Conservation (phyloP, 1,284 basidiomycete genomes). For the Sanguinoderma infundibulare region DNA sequence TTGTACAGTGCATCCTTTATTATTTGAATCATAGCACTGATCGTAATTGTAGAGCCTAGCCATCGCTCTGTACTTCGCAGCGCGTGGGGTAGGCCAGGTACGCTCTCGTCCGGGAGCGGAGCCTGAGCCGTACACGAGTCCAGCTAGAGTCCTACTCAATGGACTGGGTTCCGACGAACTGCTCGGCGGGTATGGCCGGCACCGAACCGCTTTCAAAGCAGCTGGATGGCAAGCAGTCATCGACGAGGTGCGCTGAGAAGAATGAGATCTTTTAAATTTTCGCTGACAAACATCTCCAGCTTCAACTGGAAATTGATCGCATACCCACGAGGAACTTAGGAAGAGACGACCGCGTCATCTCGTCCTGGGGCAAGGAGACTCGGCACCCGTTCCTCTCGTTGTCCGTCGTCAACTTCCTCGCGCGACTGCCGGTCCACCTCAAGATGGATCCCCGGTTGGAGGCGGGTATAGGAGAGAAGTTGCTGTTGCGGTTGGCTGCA, state of each 20-base stretch:
- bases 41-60: conserved; percentile 77
- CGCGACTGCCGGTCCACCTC: conserved; percentile 73
- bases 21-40: conserved; percentile 2
- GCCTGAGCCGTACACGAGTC: conserved; percentile 63
- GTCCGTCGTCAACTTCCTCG: conserved; percentile 75
- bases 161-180: conserved; percentile 97
- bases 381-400: conserved; percentile 91
- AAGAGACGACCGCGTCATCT: conserved; percentile 91
- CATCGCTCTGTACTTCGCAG: conserved; percentile 92
- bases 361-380: conserved; percentile 87
- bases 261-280: neutral
- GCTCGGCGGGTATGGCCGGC: conserved; percentile 92
- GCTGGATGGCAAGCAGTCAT: conserved; percentile 78
- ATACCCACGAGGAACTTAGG: conserved; percentile 92
- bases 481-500: conserved; percentile 77
- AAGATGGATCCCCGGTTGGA: conserved; percentile 81
- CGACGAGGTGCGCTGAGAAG: conserved; percentile 67
- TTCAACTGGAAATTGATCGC: conserved; percentile 92
- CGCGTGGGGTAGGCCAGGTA: conserved; percentile 73
- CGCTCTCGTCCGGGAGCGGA: conserved; percentile 40
- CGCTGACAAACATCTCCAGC: conserved; percentile 37
- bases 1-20: conserved; percentile 53
- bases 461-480: conserved; percentile 85
- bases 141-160: conserved; percentile 85
- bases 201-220: conserved; percentile 75